Evolutionary conservation across 73 alveolate species (phyloP), one percentile per base, ranked within the genome.

Genomic region (Stentor coeruleus): DNA sequence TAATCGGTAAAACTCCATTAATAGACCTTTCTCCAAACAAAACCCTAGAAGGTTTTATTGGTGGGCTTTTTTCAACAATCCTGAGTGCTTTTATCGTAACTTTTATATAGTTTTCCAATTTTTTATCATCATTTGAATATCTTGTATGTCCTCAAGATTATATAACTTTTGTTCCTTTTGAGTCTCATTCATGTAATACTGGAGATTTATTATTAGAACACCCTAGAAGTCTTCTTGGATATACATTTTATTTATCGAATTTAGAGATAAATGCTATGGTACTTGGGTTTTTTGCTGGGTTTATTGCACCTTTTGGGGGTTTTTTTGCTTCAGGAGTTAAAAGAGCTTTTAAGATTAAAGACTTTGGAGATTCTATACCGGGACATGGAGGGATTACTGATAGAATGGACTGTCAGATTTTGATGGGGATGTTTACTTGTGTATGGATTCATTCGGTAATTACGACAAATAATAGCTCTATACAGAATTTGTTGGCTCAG

Each of bases 361-460:
- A 97, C 88, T 97, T 97, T 81, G 99, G 99, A 33, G 95, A 93
- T 75, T 82, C 98, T 33, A 97, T 97, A 28, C 99, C 99, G 37
- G 99, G 99, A 30, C 99, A 97, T 87, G 99, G 99, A 0, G 99
- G 99, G 1, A 79, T 97, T 11, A 96, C 99, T 3, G 99, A 97
- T 85, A 86, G 99, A 81, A 94, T 97, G 96, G 99, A 97, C 88
- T 97, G 99, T 85, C 97, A 97, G 86, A 83, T 93, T 59, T 59
- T 96, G 60, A 97, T 94, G 94, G 98, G 85, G 39, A 77, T 77
- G 79, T 77, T 77, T 35, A 77, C 85, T 0, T 77, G 79, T 2
- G 79, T 66, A 40, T 66, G 79, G 79, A 31, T 66, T 20, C 79
- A 66, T 1, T 26, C 79, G 0, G 33, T 20, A 49, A 26, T 66